phyloP scores from a whole-genome alignment of 768 basidiomycete species.

The Hypholoma fasciculare region DNA sequence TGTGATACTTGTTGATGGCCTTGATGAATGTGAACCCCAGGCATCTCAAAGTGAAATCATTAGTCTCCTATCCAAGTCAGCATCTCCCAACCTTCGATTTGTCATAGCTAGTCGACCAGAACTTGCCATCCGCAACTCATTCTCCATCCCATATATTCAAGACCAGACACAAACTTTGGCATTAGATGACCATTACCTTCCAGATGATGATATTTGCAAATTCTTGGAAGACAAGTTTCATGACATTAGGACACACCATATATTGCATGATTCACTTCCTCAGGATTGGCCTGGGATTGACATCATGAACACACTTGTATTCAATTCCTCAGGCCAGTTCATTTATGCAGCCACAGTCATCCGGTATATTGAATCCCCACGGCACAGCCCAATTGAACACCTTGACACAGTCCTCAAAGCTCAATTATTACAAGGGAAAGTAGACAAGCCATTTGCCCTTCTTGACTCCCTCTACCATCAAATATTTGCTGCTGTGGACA shows the following conservation, averaged over 20 bases:
- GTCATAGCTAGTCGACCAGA: too few relatives aligned
- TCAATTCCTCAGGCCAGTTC: neutral
- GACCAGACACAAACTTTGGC: too few relatives aligned
- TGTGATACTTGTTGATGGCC: too few relatives aligned
- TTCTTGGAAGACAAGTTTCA: slow-evolving; percentile 3
- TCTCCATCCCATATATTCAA: too few relatives aligned
- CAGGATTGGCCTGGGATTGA: neutral
- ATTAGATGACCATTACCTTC: too few relatives aligned
- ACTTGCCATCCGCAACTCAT: too few relatives aligned
- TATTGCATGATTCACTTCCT: neutral
- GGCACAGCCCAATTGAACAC: neutral
- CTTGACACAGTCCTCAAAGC: neutral
- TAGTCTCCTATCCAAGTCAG: too few relatives aligned
- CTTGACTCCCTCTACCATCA: slow-evolving; percentile 5
- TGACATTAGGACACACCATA: neutral
- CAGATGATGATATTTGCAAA: slow-evolving; percentile 3
- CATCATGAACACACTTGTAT: neutral
- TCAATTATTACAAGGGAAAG: neutral
- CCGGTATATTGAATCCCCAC: neutral
- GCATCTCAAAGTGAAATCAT: too few relatives aligned
- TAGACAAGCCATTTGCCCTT: neutral
- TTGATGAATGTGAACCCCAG: too few relatives aligned
- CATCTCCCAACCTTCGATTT: too few relatives aligned
- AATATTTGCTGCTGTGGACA: neutral
- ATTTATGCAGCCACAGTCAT: slow-evolving; percentile 4